These are phyloP conservation scores for Saturnispora gosingensis DNA, from an alignment of 805 yeast species.

Conservation along the genomic window DNA sequence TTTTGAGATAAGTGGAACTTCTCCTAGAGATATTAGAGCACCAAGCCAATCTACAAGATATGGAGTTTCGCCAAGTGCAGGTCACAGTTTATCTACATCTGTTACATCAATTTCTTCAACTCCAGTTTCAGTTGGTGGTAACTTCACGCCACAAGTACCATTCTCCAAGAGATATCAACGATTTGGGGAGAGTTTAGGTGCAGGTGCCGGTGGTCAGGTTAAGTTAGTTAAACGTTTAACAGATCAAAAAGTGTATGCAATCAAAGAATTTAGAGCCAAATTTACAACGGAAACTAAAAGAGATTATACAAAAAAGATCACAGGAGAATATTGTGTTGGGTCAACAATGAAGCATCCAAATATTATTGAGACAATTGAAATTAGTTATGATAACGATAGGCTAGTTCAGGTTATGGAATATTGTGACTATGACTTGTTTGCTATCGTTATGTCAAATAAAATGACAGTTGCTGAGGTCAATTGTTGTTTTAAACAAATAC, in stretches of 20 bases:
- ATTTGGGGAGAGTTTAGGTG: slow-evolving; percentile 81
- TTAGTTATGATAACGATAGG: slow-evolving; percentile 73
- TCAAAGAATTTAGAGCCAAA: slow-evolving; percentile 80
- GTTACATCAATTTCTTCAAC: slow-evolving; percentile 9
- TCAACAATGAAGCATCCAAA: slow-evolving; percentile 84
- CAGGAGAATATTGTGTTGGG: slow-evolving; percentile 92
- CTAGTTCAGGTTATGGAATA: slow-evolving; percentile 91
- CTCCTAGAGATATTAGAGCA: slow-evolving; percentile 9
- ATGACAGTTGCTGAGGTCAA: slow-evolving; percentile 73
- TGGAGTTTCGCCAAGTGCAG: slow-evolving; percentile 8
- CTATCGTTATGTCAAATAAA: slow-evolving; percentile 87
- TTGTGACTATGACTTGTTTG: slow-evolving; percentile 87
- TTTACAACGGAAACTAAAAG: slow-evolving; percentile 65
- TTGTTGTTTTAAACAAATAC: slow-evolving; percentile 83
- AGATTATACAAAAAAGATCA: slow-evolving; percentile 85
- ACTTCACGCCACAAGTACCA: slow-evolving; percentile 41
- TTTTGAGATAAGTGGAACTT: slow-evolving; percentile 4
- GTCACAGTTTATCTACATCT: slow-evolving; percentile 11
- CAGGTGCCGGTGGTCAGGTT: slow-evolving; percentile 94
- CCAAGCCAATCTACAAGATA: slow-evolving; percentile 2
- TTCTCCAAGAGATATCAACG: slow-evolving; percentile 70
- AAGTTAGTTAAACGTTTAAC: slow-evolving; percentile 56
- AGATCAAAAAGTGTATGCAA: slow-evolving; percentile 76
- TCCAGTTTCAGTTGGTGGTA: slow-evolving; percentile 28
- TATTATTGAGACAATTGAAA: slow-evolving; percentile 84